Percentiles rank a stretch among this genome's conserved stretches.
phyloP scores from a whole-genome alignment of 2,329 filamentous ascomycete species.

The Coniochaeta ligniaria region DNA sequence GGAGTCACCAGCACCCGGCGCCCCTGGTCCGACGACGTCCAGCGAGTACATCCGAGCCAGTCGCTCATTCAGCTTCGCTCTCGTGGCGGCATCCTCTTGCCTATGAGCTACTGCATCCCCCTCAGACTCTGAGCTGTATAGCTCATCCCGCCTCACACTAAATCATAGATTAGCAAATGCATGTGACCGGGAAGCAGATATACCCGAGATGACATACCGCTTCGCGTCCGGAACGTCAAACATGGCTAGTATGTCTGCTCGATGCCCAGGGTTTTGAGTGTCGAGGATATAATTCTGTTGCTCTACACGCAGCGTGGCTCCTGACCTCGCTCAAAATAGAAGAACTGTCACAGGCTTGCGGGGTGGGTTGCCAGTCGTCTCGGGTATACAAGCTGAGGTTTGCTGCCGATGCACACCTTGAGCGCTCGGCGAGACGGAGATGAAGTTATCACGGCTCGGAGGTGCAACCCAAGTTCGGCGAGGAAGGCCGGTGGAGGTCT shows the following conservation, averaged over 20 bases:
- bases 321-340: not conserved
- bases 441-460: not conserved
- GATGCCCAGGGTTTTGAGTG: not conserved
- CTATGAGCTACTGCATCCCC: conserved; percentile 19
- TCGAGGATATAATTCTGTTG: not conserved
- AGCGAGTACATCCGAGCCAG: conserved; percentile 39
- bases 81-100: conserved; percentile 28
- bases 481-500: not conserved
- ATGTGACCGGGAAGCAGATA: not conserved
- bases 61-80: conserved; percentile 37
- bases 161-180: not conserved
- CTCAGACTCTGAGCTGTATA: conserved; percentile 29
- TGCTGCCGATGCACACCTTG: not conserved
- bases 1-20: not conserved
- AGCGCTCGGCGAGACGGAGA: not conserved
- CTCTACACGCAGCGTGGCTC: not conserved
- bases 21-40: conserved; percentile 18
- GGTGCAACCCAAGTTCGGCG: not conserved
- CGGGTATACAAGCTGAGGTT: not conserved
- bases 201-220: conserved; percentile 28
- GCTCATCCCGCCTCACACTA: conserved; percentile 49
- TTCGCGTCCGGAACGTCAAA: conserved; percentile 46
- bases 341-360: not conserved
- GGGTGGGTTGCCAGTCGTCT: not conserved
- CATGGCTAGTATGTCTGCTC: conserved; percentile 24